phyloP scores from a whole-genome alignment of 208 protist species.

The Angomonas deanei region DNA sequence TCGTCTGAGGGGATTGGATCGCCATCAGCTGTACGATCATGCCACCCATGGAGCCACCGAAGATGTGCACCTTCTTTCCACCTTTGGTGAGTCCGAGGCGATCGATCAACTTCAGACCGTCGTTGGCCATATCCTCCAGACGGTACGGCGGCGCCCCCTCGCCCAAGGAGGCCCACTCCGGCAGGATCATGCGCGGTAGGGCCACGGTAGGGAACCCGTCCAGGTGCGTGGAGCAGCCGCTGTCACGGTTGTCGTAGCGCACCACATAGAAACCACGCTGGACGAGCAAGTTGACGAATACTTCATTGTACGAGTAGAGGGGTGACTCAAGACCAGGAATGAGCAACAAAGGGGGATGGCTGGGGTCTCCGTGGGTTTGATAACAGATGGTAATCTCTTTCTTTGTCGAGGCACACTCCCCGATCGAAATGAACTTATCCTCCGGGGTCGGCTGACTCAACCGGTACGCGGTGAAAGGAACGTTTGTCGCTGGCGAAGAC shows the following conservation, averaged over 20 bases:
- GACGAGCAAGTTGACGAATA: constrained; percentile 33
- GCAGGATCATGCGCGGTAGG: constrained; percentile 42
- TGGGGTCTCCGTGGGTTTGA: constrained; percentile 36
- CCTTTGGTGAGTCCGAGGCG: constrained; percentile 29
- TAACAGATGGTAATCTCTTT: constrained; percentile 59
- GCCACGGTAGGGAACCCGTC: constrained; percentile 21
- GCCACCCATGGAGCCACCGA: constrained; percentile 64
- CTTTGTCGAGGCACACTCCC: constrained; percentile 36
- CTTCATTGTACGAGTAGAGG: constrained; percentile 11
- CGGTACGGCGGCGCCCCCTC: constrained; percentile 47
- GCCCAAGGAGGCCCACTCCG: constrained; percentile 31
- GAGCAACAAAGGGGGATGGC: constrained; percentile 52
- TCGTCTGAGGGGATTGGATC: constrained; percentile 32
- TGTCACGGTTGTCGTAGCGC: constrained; percentile 74
- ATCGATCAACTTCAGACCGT: constrained; percentile 49
- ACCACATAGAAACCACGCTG: constrained; percentile 49
- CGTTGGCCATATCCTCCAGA: constrained; percentile 59
- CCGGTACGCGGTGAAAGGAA: not conserved
- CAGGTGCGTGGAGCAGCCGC: constrained; percentile 57
- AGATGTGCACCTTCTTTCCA: constrained; percentile 45
- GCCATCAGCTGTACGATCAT: constrained; percentile 80
- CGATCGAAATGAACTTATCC: constrained; percentile 44
- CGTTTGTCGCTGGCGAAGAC: too few species aligned
- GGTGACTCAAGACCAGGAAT: constrained; percentile 39
- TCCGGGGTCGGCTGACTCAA: constrained; percentile 21